phyloP scores from a whole-genome alignment of 1,284 basidiomycete species.

The Pseudozyma sp. region DNA sequence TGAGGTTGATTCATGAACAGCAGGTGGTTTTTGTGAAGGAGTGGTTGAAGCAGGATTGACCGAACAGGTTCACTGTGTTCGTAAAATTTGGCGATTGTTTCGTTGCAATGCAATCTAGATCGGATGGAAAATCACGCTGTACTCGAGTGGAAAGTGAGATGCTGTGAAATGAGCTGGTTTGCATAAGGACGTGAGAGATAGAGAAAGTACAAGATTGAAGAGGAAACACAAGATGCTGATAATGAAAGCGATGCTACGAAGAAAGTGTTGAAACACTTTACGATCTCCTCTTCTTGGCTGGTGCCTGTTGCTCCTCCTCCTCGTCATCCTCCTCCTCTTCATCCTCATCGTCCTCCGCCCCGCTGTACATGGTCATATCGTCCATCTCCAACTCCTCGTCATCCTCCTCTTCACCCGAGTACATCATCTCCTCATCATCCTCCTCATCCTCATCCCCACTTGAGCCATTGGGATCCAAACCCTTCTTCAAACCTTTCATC shows the following conservation, averaged over 20 bases:
- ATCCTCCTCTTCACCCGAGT: slow-evolving; percentile 23
- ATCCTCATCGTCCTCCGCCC: slow-evolving; percentile 35
- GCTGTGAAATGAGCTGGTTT: neutral
- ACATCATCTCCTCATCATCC: slow-evolving; percentile 32
- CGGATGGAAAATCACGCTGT: neutral
- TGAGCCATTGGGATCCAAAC: slow-evolving; percentile 31
- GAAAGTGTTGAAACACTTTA: neutral
- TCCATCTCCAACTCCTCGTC: slow-evolving; percentile 49
- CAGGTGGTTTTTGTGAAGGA: slow-evolving; percentile 82
- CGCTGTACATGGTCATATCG: slow-evolving; percentile 47
- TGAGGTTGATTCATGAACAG: slow-evolving; percentile 82
- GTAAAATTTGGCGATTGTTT: neutral
- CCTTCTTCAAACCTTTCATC: slow-evolving; percentile 85
- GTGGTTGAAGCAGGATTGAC: slow-evolving; percentile 78
- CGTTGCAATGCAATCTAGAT: neutral
- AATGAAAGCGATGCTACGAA: neutral
- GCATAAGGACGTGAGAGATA: slow-evolving; percentile 1
- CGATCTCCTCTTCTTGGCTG: slow-evolving; percentile 36
- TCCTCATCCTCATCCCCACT: slow-evolving; percentile 58
- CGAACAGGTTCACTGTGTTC: neutral
- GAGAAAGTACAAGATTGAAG: neutral
- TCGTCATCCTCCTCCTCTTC: slow-evolving; percentile 31
- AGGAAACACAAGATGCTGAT: neutral
- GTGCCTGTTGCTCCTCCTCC: slow-evolving; percentile 39
- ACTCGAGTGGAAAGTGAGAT: neutral